A percentile compares a stretch with the other conserved stretches of the same genome.
phyloP scores from a whole-genome alignment of 108 stramenopile species.

The Parmales sp. region DNA sequence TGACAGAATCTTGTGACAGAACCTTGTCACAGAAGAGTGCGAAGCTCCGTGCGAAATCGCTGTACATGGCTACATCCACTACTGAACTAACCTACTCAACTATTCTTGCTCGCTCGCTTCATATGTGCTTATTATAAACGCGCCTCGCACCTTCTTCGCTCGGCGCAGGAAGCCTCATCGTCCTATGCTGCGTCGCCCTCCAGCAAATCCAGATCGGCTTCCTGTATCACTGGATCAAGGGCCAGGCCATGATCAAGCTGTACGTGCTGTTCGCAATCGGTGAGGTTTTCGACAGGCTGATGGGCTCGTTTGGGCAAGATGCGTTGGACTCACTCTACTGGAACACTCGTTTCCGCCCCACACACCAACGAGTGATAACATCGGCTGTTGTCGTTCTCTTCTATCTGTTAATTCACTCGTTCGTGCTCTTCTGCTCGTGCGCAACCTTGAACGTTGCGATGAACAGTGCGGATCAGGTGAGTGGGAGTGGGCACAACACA shows the following conservation, averaged over 20 bases:
- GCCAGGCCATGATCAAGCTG: slow-evolving; percentile 93
- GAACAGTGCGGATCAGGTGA: slow-evolving; percentile 65
- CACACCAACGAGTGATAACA: slow-evolving; percentile 49
- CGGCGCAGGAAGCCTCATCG: no score
- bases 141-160: no score
- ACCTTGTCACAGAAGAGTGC: neutral
- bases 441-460: slow-evolving; percentile 80
- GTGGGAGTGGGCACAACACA: no score
- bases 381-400: slow-evolving; percentile 53
- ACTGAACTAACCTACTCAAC: neutral
- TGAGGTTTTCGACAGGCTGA: slow-evolving; percentile 89
- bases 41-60: neutral
- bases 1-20: neutral
- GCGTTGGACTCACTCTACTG: slow-evolving; percentile 85
- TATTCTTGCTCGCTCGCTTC: neutral
- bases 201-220: slow-evolving; percentile 71
- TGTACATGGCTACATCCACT: no score
- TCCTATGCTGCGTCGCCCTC: slow-evolving; percentile 53
- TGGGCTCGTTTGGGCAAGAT: slow-evolving; percentile 92
- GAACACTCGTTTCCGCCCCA: slow-evolving; percentile 67
- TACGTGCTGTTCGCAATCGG: slow-evolving; percentile 93
- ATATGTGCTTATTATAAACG: no score
- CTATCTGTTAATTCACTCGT: slow-evolving; percentile 60
- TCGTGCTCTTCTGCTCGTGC: slow-evolving; percentile 65
- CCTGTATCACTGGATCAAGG: slow-evolving; percentile 95